Evolutionary conservation across 148 eudicot species (phyloP), one percentile per base, ranked within the genome.

Genomic region (Diospyros lotus): DNA sequence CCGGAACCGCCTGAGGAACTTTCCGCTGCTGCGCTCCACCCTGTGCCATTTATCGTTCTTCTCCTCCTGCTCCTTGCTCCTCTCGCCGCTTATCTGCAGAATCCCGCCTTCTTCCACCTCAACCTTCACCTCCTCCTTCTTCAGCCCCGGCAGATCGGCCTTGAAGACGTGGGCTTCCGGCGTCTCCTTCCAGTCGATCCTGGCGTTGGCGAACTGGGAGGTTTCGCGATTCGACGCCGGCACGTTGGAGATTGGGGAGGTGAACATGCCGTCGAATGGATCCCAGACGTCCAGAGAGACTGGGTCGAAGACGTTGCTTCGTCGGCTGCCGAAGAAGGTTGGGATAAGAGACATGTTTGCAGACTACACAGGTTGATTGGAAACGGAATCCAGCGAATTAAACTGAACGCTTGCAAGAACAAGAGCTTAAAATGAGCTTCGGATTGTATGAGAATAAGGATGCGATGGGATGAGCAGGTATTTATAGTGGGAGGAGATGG

Each of bases 31-130:
- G 44, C 72, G 58, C 58, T 68, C 72, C 7, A 68, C 58, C n/a
- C 72, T 58, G 72, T 68, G 72, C 72, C 72, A 68, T 44, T 68
- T 68, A 44, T 68, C 72, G 44, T 51, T 38, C 72, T 68, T 13
- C 72, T 68, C 72, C 72, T 68, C 72, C 44, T 52, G 58, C 59
- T 68, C 72, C 7, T 38, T 54, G 18, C 18, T 52, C 10, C 17
- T 68, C 45, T 68, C 72, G 0, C 72, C 72, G 58, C 72, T 68
- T 10, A 68, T 68, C 59, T 52, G 72, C 4, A 52, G 58, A 14
- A 68, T 44, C 44, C 59, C 1, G 2, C 72, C 59, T 6, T 52
- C 72, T 10, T 52, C 72, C 6, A 68, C 38, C 44, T 68, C 72
- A 43, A 52, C 59, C 72, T 38, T 68, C 72, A 68, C 59, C 18